phyloP scores from a whole-genome alignment of 2,329 filamentous ascomycete species.

The Chrysoporthe deuterocubensis region DNA sequence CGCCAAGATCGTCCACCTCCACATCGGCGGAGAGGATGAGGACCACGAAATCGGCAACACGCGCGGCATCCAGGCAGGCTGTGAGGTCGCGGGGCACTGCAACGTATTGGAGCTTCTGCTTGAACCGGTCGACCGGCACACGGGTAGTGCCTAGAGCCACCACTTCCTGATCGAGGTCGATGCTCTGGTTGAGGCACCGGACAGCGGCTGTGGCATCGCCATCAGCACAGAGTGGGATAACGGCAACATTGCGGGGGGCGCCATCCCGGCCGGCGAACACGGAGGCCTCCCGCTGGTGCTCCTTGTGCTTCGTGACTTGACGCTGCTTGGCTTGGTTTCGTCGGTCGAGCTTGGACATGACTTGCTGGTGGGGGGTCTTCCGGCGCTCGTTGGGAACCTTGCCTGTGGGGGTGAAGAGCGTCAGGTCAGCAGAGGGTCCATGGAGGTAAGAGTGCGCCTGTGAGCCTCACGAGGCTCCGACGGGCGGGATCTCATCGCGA shows the following conservation, averaged over 20 bases:
- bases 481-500: neutral
- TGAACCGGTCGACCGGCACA: slow-evolving; percentile 85
- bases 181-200: slow-evolving; percentile 71
- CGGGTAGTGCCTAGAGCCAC: slow-evolving; percentile 63
- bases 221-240: slow-evolving; percentile 81
- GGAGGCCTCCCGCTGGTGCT: slow-evolving; percentile 76
- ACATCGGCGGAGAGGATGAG: slow-evolving; percentile 81
- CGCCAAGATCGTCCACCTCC: slow-evolving; percentile 83
- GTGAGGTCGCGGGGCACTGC: slow-evolving; percentile 74
- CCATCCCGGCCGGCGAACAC: slow-evolving; percentile 87
- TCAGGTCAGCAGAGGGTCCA: slow-evolving; percentile 1
- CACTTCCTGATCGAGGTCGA: slow-evolving; percentile 75
- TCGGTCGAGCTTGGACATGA: slow-evolving; percentile 96
- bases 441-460: neutral
- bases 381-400: slow-evolving; percentile 78
- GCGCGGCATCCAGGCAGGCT: slow-evolving; percentile 80
- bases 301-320: slow-evolving; percentile 80
- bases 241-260: slow-evolving; percentile 83
- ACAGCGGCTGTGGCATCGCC: slow-evolving; percentile 71
- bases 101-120: slow-evolving; percentile 90
- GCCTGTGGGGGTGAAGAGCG: slow-evolving; percentile 52
- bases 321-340: slow-evolving; percentile 94
- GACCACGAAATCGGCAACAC: slow-evolving; percentile 88
- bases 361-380: slow-evolving; percentile 91
- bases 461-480: neutral